These are phyloP conservation scores for Trichoderma virens DNA, from an alignment of 495 filamentous ascomycete species.

Conservation along the genomic window DNA sequence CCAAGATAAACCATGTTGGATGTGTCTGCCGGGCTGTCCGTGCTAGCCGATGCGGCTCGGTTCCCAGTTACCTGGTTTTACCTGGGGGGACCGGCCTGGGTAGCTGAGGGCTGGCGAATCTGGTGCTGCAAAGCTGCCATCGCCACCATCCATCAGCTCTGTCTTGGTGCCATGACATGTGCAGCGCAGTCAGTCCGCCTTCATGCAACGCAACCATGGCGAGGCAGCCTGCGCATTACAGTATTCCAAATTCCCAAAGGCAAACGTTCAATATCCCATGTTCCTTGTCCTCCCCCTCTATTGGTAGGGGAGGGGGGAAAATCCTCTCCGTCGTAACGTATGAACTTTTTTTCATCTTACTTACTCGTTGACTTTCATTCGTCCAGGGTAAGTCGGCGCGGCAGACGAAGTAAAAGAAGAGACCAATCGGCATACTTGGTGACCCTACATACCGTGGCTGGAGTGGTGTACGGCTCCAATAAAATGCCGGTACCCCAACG, in stretches of 20 bases:
- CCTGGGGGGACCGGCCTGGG: not conserved
- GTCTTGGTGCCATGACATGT: not conserved
- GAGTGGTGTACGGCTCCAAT: not conserved
- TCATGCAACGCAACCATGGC: not conserved
- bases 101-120: slow-evolving; percentile 5
- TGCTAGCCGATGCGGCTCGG: slow-evolving; percentile 9
- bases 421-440: not conserved
- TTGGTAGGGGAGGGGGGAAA: not conserved
- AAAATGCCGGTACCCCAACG: not conserved
- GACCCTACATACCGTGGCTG: not conserved
- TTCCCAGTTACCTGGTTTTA: slow-evolving; percentile 7
- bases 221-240: not conserved
- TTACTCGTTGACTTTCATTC: not conserved
- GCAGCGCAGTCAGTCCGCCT: not conserved
- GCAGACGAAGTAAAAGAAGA: not conserved
- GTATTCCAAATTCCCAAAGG: not conserved
- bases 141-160: not conserved
- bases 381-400: not conserved
- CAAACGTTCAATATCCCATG: not conserved
- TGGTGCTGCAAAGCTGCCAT: not conserved
- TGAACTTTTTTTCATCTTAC: not conserved
- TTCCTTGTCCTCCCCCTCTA: not conserved
- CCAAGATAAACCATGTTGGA: not conserved
- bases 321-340: not conserved
- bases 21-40: slow-evolving; percentile 6